Evolutionary conservation across 306 rosid species (phyloP), one percentile per base, ranked within the genome.

Genomic region (Malus asiatica): DNA sequence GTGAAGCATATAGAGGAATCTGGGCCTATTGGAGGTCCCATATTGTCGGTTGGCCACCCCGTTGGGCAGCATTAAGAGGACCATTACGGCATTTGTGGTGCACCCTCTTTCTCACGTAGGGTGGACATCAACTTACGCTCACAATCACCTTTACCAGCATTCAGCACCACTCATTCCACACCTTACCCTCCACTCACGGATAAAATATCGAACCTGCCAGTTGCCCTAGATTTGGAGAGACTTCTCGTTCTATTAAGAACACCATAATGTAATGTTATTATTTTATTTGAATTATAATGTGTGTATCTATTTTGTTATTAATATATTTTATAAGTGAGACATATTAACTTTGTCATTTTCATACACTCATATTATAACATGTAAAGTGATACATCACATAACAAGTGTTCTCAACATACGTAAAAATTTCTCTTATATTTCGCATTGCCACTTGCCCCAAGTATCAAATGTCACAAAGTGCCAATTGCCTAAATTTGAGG

Each of bases 1-100:
- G 25, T 76, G 68, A 74, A 76, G 53, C 29, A n/a, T 9, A 53
- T 18, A 46, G 66, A 84, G 74, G 35, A 64, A 30, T 38, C 35
- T 58, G 64, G 66, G 23, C 72, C 18, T 53, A 45, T 22, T 15
- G 2, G 2, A 44, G 93, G 97, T 66, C 91, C 96, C 90, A 70
- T 45, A 8, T 5, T 89, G 97, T 89, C 93, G 84, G 83, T 44
- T 84, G 90, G 96, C 77, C 35, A 66, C 90, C 87, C 87, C 81
- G 66, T 85, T 77, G 80, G 88, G 93, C 67, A 51, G 84, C 97
- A 89, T 15, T 67, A 84, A 79, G 72, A 79, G 84, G 92, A 81
- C 93, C 87, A 82, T 66, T 68, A 69, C 73, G 45, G 60, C 76
- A 77, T 68, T 27, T 81, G 84, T 76, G 86, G 85, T 33, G 72